A percentile compares a stretch with the other conserved stretches of the same genome.
These are phyloP conservation scores for Glomus cerebriforme DNA, from an alignment of 192 early-diverging fungal species.

Conservation along the genomic window DNA sequence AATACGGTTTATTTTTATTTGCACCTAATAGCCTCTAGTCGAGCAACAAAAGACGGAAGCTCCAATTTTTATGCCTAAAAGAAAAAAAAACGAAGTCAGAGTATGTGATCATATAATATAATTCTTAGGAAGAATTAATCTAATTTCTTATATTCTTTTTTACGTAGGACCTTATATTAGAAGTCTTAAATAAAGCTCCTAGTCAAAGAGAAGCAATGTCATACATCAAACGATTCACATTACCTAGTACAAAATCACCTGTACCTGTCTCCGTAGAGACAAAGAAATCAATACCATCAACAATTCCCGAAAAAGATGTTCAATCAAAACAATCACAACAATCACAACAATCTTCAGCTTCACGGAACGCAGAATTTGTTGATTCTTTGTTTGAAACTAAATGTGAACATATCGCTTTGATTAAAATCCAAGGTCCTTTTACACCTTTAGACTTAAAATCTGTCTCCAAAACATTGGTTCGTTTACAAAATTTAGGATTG, in stretches of 20 bases:
- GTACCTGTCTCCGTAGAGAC: background rate
- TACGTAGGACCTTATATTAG: conserved; percentile 59
- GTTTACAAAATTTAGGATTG: conserved; percentile 66
- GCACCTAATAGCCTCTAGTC: background rate
- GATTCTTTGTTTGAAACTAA: conserved; percentile 44
- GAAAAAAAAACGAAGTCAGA: background rate
- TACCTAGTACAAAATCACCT: conserved; percentile 1
- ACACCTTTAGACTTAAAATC: conserved; percentile 38
- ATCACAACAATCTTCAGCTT: background rate
- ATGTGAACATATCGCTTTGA: conserved; percentile 59
- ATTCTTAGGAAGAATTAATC: background rate
- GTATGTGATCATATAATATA: background rate
- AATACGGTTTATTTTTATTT: background rate
- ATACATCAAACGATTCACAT: conserved; percentile 57
- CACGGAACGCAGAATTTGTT: conserved; percentile 40
- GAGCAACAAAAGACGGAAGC: background rate
- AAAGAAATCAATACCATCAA: background rate
- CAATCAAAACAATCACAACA: background rate
- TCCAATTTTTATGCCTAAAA: background rate
- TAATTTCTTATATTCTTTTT: background rate
- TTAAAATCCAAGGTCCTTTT: conserved; percentile 58
- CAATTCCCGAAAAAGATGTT: conserved; percentile 3
- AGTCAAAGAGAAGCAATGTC: conserved; percentile 65
- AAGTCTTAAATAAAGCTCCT: conserved; percentile 61
- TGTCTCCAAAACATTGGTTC: conserved; percentile 60